Conservation (phyloP, 2,329 filamentous ascomycete species). For the Stachybotrys chlorohalonatus region DNA sequence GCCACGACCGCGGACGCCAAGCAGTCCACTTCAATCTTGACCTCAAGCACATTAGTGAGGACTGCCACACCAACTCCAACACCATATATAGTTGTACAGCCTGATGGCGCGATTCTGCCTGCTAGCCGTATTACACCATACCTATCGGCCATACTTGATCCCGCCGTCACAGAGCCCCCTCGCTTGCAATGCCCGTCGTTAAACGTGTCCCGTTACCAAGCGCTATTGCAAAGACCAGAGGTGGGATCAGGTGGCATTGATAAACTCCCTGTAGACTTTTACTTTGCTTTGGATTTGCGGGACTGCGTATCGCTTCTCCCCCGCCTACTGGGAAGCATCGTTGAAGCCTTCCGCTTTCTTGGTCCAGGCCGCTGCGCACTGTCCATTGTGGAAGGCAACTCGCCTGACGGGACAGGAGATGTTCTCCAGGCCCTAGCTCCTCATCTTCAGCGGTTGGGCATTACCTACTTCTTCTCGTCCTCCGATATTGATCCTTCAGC, state of each 20-base stretch:
- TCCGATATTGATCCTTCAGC: constrained; percentile 33
- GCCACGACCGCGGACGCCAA: too few relatives aligned
- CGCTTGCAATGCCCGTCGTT: constrained; percentile 19
- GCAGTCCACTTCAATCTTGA: too few relatives aligned
- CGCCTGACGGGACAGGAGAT: constrained; percentile 43
- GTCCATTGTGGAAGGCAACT: constrained; percentile 47
- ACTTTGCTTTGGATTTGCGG: constrained; percentile 44
- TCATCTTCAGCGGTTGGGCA: constrained; percentile 26
- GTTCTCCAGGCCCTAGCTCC: constrained; percentile 32
- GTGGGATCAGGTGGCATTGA: too few relatives aligned
- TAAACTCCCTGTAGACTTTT: constrained; percentile 22
- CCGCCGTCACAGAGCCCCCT: constrained; percentile 9
- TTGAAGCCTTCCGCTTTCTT: constrained; percentile 40
- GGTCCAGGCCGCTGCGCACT: constrained; percentile 40
- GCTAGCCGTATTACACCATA: constrained; percentile 13
- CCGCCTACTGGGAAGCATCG: constrained; percentile 39
- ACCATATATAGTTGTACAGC: neutral
- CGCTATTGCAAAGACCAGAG: constrained; percentile 3
- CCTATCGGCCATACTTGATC: constrained; percentile 17
- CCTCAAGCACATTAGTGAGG: too few relatives aligned
- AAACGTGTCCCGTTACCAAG: constrained; percentile 10
- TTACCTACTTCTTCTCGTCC: constrained; percentile 30
- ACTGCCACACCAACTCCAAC: neutral
- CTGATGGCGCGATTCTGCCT: constrained; percentile 14
- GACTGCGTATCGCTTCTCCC: constrained; percentile 35